Percentiles rank a stretch among this genome's conserved stretches.
phyloP scores from a whole-genome alignment of 306 rosid species.

The Comarum palustre region DNA sequence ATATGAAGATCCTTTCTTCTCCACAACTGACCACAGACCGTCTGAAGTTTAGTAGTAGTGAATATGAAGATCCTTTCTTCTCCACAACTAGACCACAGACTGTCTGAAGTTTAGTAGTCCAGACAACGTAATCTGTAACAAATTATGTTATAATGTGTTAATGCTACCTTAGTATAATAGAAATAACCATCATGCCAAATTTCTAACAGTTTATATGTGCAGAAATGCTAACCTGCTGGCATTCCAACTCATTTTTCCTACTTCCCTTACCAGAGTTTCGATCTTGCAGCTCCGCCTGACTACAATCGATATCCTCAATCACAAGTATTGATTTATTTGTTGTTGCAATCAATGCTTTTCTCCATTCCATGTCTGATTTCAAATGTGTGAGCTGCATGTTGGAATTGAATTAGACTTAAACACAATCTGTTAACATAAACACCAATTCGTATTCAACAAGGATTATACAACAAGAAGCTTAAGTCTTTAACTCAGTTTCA shows the following conservation, averaged over 20 bases:
- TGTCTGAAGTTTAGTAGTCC: conserved; percentile 46
- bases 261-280: conserved; percentile 24
- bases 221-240: conserved; percentile 6
- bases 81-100: conserved; percentile 47
- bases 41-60: conserved; percentile 43
- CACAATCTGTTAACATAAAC: no score
- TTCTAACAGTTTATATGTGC: background rate
- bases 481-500: no score
- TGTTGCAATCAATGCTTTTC: conserved; percentile 51
- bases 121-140: conserved; percentile 36
- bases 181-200: background rate
- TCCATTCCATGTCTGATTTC: conserved; percentile 53
- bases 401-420: no score
- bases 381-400: conserved; percentile 42
- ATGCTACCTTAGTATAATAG: background rate
- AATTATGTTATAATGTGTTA: background rate
- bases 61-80: conserved; percentile 71
- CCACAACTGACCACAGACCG: conserved; percentile 51
- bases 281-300: conserved; percentile 49
- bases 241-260: background rate
- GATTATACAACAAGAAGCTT: no score
- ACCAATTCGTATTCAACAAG: no score
- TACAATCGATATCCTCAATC: conserved; percentile 82
- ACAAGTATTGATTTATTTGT: conserved; percentile 75
- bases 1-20: conserved; percentile 67